A percentile compares a stretch with the other conserved stretches of the same genome.
Evolutionary conservation across 306 rosid genomes (phyloP).

Genomic region (Arachis hypogaea): DNA sequence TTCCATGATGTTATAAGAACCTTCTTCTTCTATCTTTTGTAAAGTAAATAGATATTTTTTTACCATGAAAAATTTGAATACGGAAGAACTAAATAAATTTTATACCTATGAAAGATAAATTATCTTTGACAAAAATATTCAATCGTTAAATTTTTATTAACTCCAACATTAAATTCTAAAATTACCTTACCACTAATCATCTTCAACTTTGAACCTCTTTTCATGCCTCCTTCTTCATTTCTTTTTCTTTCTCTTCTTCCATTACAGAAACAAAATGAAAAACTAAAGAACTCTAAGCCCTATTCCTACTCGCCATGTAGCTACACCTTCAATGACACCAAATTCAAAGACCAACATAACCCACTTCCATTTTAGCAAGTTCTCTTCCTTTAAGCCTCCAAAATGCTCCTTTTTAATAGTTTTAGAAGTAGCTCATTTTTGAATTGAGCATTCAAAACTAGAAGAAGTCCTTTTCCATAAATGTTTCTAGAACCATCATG

Average conservation of each 20-base stretch:
- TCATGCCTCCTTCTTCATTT: background rate
- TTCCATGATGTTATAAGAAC: too few species aligned
- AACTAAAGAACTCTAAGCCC: background rate
- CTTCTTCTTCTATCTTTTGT: too few species aligned
- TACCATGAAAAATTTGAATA: too few species aligned
- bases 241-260: background rate
- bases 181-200: too few species aligned
- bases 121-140: too few species aligned
- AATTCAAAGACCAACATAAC: constrained; percentile 5
- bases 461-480: constrained; percentile 75
- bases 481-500: constrained; percentile 84
- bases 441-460: constrained; percentile 42
- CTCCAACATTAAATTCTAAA: too few species aligned
- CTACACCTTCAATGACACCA: constrained; percentile 39
- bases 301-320: constrained; percentile 7
- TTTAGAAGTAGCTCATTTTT: constrained; percentile 50
- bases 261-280: too few species aligned
- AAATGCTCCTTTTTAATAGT: constrained; percentile 63
- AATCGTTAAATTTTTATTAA: too few species aligned
- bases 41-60: too few species aligned
- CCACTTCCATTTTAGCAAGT: constrained; percentile 24
- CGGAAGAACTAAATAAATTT: too few species aligned
- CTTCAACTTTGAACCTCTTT: too few species aligned
- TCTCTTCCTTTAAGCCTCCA: constrained; percentile 26
- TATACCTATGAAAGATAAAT: too few species aligned